A percentile compares a stretch with the other conserved stretches of the same genome.
Conservation (phyloP, 495 filamentous ascomycete genomes). For the Oidiodendron maius region DNA sequence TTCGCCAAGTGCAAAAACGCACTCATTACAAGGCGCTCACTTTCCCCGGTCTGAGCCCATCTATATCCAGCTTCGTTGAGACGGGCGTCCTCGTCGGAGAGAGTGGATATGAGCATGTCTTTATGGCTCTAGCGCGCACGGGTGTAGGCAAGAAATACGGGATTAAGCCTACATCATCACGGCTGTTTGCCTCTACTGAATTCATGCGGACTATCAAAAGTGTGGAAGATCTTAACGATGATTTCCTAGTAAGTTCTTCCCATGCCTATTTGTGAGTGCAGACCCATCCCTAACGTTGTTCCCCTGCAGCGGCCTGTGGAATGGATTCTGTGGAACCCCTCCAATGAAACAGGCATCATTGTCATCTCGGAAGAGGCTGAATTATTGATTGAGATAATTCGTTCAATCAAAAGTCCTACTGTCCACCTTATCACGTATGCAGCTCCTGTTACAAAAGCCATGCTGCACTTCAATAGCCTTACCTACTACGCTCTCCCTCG, state of each 20-base stretch:
- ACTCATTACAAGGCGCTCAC: constrained; percentile 20
- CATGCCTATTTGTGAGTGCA: constrained; percentile 17
- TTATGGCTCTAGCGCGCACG: constrained; percentile 26
- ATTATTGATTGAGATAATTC: constrained; percentile 30
- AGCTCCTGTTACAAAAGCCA: constrained; percentile 44
- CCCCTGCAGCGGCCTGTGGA: constrained; percentile 35
- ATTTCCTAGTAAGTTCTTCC: constrained; percentile 29
- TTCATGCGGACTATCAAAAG: constrained; percentile 32
- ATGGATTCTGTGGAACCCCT: constrained; percentile 40
- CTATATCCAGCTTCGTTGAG: constrained; percentile 31
- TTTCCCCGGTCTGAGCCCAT: constrained; percentile 30
- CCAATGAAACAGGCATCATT: constrained; percentile 30
- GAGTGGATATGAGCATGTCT: constrained; percentile 23
- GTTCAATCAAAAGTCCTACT: constrained; percentile 1
- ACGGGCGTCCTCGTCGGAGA: constrained; percentile 31
- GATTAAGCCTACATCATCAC: constrained; percentile 17
- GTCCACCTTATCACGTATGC: constrained; percentile 45
- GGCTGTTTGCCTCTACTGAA: constrained; percentile 33
- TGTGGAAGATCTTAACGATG: constrained; percentile 23
- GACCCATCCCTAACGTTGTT: no score
- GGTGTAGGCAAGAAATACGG: constrained; percentile 31
- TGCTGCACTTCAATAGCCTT: constrained; percentile 47
- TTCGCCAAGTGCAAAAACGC: constrained; percentile 35
- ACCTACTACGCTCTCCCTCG: constrained; percentile 41
- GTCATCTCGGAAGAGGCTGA: constrained; percentile 44